phyloP scores from a whole-genome alignment of 768 basidiomycete genomes.

The Kwoniella sp. region DNA sequence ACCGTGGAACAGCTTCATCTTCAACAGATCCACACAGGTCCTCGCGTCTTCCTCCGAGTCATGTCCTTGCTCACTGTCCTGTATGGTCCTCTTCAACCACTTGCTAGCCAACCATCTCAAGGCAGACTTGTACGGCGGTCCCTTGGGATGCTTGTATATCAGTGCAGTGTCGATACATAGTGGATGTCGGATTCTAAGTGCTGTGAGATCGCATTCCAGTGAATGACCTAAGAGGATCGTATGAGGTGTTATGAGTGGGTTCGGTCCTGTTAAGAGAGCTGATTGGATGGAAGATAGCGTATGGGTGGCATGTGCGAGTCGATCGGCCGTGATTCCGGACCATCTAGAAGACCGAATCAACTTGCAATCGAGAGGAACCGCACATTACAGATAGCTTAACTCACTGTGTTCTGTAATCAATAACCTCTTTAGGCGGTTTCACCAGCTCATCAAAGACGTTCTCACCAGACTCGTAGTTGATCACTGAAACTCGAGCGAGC shows the following conservation, averaged over 20 bases:
- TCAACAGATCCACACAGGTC: conserved; percentile 80
- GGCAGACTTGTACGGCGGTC: conserved; percentile 88
- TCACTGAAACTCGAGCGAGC: conserved; percentile 78
- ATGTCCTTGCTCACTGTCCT: conserved; percentile 67
- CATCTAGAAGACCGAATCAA: conserved; percentile 61
- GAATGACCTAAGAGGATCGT: conserved; percentile 90
- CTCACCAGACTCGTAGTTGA: conserved; percentile 72
- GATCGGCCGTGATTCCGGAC: conserved; percentile 86
- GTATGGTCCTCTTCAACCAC: conserved; percentile 89
- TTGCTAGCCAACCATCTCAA: conserved; percentile 96
- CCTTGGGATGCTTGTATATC: conserved; percentile 87
- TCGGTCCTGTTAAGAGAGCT: conserved; percentile 63
- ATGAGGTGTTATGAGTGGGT: conserved; percentile 57
- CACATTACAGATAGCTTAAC: too few relatives aligned
- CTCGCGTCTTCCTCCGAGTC: conserved; percentile 93
- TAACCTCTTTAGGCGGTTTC: conserved; percentile 78
- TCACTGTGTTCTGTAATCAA: conserved; percentile 89
- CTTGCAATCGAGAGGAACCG: too few relatives aligned
- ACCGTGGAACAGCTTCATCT: conserved; percentile 76
- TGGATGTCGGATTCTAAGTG: conserved; percentile 82
- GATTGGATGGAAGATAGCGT: conserved; percentile 77
- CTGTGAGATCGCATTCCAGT: conserved; percentile 88
- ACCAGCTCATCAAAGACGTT: conserved; percentile 87
- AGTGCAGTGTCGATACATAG: conserved; percentile 89
- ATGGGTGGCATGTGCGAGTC: conserved; percentile 70